Evolutionary conservation across 495 filamentous ascomycete genomes (phyloP), one percentile per base, ranked within the genome.

Genomic region (Pseudotulostoma volvatum): DNA sequence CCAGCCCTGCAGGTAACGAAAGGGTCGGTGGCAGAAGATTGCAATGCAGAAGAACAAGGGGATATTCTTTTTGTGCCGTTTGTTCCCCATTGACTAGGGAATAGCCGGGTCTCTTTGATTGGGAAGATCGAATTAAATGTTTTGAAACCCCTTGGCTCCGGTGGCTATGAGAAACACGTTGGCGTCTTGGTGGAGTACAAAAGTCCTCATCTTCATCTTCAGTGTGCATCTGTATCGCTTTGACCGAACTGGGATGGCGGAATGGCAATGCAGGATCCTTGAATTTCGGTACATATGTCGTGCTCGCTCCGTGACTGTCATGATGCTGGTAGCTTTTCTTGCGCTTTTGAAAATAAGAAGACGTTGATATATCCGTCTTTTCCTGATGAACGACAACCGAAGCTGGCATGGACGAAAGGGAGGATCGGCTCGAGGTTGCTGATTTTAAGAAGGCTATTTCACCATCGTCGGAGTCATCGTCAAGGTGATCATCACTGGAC

Each of bases 1-100:
- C 73, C 53, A 44, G 59, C 9, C 54, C 44, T 3, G 77, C 64
- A 2, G 71, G 61, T 1, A 80, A 72, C 46, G 84, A 86, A 0
- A 74, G 66, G 43, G 79, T 77, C 1, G 75, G 70, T 0, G 83
- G 77, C 1, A 94, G 68, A 1, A 94, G 56, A 0, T 82, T 93
- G 37, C 88, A 81, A 46, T 96, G 88, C 1, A 96, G 66, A 5
- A 95, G 66, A 3, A 94, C 82, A 5, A 96, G 73, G 1, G 88
- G 87, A 37, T 67, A 71, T 46, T 73, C 77, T 38, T 69, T 77
- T 57, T 75, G 79, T 14, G 59, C 60, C 31, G 62, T 74, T 13
- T 53, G 53, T 3, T 52, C 54, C 11, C 40, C 61, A 14, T 64
- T 64, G 7, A 68, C 66, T 2, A 67, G 72, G 38, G 64, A 63